Evolutionary conservation across 768 basidiomycete species (phyloP), one percentile per base, ranked within the genome.

Genomic region (Scleroderma citrinum): DNA sequence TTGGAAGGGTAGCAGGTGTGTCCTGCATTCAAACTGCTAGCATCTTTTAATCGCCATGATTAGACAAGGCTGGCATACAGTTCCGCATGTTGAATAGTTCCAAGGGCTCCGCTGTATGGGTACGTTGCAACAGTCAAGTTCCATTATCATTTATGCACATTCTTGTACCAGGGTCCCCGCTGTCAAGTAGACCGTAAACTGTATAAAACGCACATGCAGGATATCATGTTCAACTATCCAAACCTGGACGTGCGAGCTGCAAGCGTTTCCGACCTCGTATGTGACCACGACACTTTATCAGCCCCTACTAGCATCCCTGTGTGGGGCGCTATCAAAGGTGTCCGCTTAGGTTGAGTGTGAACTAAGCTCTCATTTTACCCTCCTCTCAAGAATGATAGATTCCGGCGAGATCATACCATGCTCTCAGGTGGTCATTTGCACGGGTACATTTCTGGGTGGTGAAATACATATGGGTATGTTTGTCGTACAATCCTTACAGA

Each of bases 91-190:
- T 95, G 50, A 94, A 95, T 60, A 72, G 76, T 36, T 87, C 90
- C 2, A 92, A 86, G 61, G 92, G 92, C 2, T 78, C 92, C 5
- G 92, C 92, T 0, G 92, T 91, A 30, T 92, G 89, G 87, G 89
- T 92, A 50, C 31, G 78, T 67, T 11, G 14, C 20, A n/a, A 16
- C 29, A 16, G n/a, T 23, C 21, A 13, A 17, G 5, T 13, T 3
- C 31, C 2, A 10, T 12, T 3, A 16, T 13, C 20, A 13, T 21
- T 3, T 17, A 1, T 35, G 7, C 46, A 45, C 43, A 13, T 19
- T 7, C 13, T 16, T 17, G 41, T 23, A 30, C n/a, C 55, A 92
- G 90, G 92, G 92, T 16, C 90, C 87, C 12, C 74, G 92, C 52
- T 91, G 92, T 2, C 92, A 94, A 66, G 85, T 95, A 30, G 90